Conservation (phyloP, 768 basidiomycete genomes). For the Lentinula boryana region DNA sequence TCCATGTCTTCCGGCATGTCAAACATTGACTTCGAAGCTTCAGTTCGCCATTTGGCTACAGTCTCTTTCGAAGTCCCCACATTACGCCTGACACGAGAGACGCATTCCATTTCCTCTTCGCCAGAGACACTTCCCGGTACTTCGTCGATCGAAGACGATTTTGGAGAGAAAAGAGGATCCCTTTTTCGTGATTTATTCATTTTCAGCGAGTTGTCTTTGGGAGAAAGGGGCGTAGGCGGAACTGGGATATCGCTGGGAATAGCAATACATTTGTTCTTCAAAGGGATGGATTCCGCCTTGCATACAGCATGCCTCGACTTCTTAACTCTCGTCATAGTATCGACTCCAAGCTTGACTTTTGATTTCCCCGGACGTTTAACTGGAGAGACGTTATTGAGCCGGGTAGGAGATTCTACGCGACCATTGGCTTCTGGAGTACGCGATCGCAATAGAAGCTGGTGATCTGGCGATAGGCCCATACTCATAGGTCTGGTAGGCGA, state of each 20-base stretch:
- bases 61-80: conserved; percentile 2
- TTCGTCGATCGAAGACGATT: conserved; percentile 21
- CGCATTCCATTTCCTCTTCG: conserved; percentile 47
- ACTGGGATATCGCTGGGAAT: neutral
- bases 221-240: conserved; percentile 11
- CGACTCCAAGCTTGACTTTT: conserved; percentile 30
- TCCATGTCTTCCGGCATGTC: conserved; percentile 9
- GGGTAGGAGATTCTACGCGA: neutral
- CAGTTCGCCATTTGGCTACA: conserved; percentile 6
- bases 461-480: conserved; percentile 9
- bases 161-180: conserved; percentile 29
- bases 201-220: conserved; percentile 6
- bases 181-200: conserved; percentile 25
- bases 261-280: conserved; percentile 17
- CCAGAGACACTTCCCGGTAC: conserved; percentile 66
- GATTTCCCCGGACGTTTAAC: conserved; percentile 16
- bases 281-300: conserved; percentile 19
- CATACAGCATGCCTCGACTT: conserved; percentile 23
- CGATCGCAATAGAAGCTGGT: conserved; percentile 1
- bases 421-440: neutral
- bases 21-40: conserved; percentile 9
- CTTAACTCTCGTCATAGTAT: conserved; percentile 25
- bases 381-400: neutral
- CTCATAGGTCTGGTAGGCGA: conserved; percentile 8
- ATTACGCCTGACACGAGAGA: conserved; percentile 18